These are phyloP conservation scores for Cutaneotrichosporon daszewskae DNA, from an alignment of 1,284 basidiomycete genomes.

Conservation along the genomic window DNA sequence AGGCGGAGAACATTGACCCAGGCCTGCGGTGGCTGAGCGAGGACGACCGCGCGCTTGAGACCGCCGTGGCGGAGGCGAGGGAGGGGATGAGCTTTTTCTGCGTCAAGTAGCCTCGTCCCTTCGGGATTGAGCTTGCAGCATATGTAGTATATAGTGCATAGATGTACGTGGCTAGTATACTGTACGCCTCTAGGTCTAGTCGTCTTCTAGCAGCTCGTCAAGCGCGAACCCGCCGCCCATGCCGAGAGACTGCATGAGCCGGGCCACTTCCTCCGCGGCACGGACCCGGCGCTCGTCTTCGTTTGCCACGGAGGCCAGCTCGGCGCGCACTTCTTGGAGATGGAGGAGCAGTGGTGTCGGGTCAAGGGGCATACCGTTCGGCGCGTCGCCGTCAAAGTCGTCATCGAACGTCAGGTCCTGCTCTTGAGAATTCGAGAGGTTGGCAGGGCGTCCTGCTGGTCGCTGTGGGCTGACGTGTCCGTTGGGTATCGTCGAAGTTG, in stretches of 20 bases:
- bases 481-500: no score
- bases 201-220: no score
- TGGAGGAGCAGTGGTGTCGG: constrained; percentile 40
- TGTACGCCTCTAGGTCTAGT: no score
- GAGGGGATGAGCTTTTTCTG: constrained; percentile 76
- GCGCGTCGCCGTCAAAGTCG: constrained; percentile 24
- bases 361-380: constrained; percentile 25
- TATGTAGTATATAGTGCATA: no score
- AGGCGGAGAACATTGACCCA: constrained; percentile 38
- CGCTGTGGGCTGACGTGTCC: no score
- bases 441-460: no score
- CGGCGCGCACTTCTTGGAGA: constrained; percentile 35
- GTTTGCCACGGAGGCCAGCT: constrained; percentile 31
- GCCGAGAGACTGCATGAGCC: constrained; percentile 30
- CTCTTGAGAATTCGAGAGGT: no score
- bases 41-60: constrained; percentile 71
- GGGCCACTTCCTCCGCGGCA: constrained; percentile 37
- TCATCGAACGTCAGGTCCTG: constrained; percentile 35
- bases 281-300: constrained; percentile 36
- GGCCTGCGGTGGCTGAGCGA: constrained; percentile 62
- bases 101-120: constrained; percentile 61
- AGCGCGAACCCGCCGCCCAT: constrained; percentile 20
- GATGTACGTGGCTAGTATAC: no score
- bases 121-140: no score
- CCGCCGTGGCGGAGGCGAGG: constrained; percentile 68